phyloP scores from a whole-genome alignment of 768 basidiomycete species.

The Kwoniella sp. region DNA sequence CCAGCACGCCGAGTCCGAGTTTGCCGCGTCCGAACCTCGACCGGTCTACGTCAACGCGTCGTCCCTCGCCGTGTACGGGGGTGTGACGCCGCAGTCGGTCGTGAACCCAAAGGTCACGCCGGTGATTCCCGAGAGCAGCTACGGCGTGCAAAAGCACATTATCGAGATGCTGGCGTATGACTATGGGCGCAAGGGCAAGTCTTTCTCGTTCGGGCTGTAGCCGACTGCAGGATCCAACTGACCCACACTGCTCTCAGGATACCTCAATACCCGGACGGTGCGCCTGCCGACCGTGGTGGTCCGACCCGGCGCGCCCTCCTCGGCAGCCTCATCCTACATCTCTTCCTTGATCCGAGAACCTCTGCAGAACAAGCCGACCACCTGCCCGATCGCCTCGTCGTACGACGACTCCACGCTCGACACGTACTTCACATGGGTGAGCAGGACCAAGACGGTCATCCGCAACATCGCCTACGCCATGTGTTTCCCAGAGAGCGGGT shows the following conservation, averaged over 20 bases:
- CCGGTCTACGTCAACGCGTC: constrained; percentile 47
- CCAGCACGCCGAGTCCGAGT: constrained; percentile 29
- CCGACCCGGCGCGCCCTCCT: constrained; percentile 48
- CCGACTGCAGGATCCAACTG: not conserved
- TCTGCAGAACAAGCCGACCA: constrained; percentile 38
- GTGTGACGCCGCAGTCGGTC: constrained; percentile 37
- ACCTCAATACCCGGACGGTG: constrained; percentile 47
- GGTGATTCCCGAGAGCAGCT: constrained; percentile 44
- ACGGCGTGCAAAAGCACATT: constrained; percentile 48
- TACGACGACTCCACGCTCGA: constrained; percentile 51
- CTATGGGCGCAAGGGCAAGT: constrained; percentile 46
- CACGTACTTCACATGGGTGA: constrained; percentile 57
- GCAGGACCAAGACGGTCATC: constrained; percentile 57
- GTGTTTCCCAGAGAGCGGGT: constrained; percentile 54
- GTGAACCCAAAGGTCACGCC: constrained; percentile 50
- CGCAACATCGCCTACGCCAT: constrained; percentile 57
- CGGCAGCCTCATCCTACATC: constrained; percentile 51
- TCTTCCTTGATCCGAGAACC: constrained; percentile 51
- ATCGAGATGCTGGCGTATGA: constrained; percentile 49
- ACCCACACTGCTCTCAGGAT: constrained; percentile 22
- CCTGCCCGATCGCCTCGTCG: constrained; percentile 43
- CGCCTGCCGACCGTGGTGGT: constrained; percentile 49
- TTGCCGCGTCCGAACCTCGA: constrained; percentile 18
- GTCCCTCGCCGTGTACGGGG: constrained; percentile 49
- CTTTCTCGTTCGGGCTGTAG: not conserved